Evolutionary conservation across 495 filamentous ascomycete genomes (phyloP).

Genomic region (Bacidia gigantensis): DNA sequence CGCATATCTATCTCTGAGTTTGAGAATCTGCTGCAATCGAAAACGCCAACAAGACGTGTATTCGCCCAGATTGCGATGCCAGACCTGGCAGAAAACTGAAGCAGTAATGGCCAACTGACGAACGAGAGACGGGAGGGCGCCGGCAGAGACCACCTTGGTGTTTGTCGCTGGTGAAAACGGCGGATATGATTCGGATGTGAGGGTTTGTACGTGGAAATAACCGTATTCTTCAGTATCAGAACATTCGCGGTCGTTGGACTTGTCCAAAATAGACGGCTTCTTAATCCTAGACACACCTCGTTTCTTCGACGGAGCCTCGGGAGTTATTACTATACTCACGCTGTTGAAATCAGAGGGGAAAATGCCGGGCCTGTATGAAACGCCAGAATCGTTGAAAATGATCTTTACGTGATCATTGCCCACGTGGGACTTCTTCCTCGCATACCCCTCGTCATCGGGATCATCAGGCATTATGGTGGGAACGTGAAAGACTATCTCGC

Average conservation of each 20-base stretch:
- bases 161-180: slow-evolving; percentile 78
- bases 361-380: slow-evolving; percentile 76
- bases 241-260: background rate
- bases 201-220: slow-evolving; percentile 64
- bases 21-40: slow-evolving; percentile 69
- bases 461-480: slow-evolving; percentile 94
- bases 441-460: slow-evolving; percentile 55
- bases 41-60: slow-evolving; percentile 82
- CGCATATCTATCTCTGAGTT: slow-evolving; percentile 49
- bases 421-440: slow-evolving; percentile 84
- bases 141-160: slow-evolving; percentile 71
- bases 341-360: slow-evolving; percentile 90
- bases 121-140: slow-evolving; percentile 70
- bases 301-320: slow-evolving; percentile 44
- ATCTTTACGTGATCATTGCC: slow-evolving; percentile 98
- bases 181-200: slow-evolving; percentile 73
- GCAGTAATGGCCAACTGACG: slow-evolving; percentile 87
- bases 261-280: background rate
- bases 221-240: slow-evolving; percentile 27
- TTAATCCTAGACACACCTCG: background rate
- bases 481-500: slow-evolving; percentile 90
- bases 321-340: slow-evolving; percentile 90
- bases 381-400: slow-evolving; percentile 88
- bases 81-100: slow-evolving; percentile 81
- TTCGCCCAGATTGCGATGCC: slow-evolving; percentile 67